Evolutionary conservation across 257 asterid species (phyloP).

Genomic region (Haberlea rhodopensis): DNA sequence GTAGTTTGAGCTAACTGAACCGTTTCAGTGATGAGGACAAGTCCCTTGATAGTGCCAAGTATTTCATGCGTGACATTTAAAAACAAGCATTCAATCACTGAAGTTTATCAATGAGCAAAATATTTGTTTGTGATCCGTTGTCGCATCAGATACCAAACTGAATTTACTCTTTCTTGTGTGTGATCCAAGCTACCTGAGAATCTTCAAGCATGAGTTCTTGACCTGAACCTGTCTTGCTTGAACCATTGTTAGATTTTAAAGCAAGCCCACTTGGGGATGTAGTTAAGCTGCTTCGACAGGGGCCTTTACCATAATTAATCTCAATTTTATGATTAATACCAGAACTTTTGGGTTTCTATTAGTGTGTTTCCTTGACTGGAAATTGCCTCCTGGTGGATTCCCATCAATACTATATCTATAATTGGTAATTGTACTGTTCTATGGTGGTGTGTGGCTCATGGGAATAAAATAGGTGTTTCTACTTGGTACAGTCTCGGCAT

Average conservation of each 20-base stretch:
- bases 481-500: not conserved
- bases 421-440: not conserved
- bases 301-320: not conserved
- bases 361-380: not conserved
- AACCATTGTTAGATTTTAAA: slow-evolving; percentile 3
- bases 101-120: not conserved
- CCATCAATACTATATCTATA: not conserved
- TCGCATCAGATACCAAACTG: not conserved
- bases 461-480: slow-evolving; percentile 4
- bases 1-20: no score
- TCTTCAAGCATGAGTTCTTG: slow-evolving; percentile 5
- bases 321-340: no score
- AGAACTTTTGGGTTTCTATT: no score
- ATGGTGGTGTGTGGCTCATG: not conserved
- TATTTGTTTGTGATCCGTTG: not conserved
- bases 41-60: not conserved
- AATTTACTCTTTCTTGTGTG: not conserved
- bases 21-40: not conserved
- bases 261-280: not conserved
- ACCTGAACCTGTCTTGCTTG: slow-evolving; percentile 8
- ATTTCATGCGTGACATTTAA: not conserved
- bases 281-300: not conserved
- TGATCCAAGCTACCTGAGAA: not conserved
- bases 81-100: not conserved
- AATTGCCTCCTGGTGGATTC: not conserved